phyloP scores from a whole-genome alignment of 2,329 filamentous ascomycete genomes.

The Akanthomyces uredinophilus region DNA sequence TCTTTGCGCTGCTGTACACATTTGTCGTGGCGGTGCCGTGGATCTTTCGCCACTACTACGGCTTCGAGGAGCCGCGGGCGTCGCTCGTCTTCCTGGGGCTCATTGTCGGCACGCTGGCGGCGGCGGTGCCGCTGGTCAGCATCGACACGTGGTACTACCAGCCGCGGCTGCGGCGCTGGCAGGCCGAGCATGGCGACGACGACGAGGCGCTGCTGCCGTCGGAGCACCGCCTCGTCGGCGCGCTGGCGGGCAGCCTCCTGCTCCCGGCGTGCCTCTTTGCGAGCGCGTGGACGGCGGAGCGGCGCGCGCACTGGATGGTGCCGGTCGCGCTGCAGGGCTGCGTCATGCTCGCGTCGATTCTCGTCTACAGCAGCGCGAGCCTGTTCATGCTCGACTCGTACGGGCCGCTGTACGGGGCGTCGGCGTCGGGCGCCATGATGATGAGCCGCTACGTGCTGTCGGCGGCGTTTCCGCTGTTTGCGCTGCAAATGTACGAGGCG shows the following conservation, averaged over 20 bases:
- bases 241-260: constrained; percentile 56
- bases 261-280: constrained; percentile 62
- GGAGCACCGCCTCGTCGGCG: constrained; percentile 59
- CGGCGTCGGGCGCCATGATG: constrained; percentile 24
- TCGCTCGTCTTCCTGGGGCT: constrained; percentile 66
- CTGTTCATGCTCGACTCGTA: constrained; percentile 27
- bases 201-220: constrained; percentile 47
- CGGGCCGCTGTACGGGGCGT: constrained; percentile 25
- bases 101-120: constrained; percentile 58
- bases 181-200: constrained; percentile 41
- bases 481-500: constrained; percentile 33
- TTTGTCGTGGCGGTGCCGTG: constrained; percentile 59
- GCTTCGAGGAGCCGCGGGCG: constrained; percentile 55
- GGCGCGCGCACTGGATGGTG: constrained; percentile 21
- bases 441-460: constrained; percentile 48
- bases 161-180: constrained; percentile 42
- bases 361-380: constrained; percentile 25
- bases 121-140: constrained; percentile 35
- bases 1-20: constrained; percentile 55
- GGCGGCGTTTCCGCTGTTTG: constrained; percentile 46
- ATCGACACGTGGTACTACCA: constrained; percentile 52
- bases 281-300: constrained; percentile 57
- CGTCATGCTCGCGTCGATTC: constrained; percentile 24
- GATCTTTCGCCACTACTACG: constrained; percentile 57
- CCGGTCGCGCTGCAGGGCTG: constrained; percentile 23